Evolutionary conservation across 495 filamentous ascomycete species (phyloP).

Genomic region (Penicillium subrubescens): DNA sequence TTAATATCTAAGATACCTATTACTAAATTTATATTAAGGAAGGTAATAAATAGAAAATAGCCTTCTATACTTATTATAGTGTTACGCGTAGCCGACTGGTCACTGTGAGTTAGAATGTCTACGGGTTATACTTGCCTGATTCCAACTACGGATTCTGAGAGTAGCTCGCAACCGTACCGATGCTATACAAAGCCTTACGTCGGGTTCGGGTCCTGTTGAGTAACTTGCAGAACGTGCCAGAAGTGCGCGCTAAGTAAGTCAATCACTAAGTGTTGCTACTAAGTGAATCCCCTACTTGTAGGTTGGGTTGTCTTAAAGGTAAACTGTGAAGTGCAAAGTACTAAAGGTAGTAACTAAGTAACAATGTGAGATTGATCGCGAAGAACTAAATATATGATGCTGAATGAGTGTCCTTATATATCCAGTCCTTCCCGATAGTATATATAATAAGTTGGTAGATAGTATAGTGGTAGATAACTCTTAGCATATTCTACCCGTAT

Average conservation of each 20-base stretch:
- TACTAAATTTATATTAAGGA: no score
- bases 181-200: background rate
- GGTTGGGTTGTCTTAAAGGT: conserved; percentile 3
- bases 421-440: background rate
- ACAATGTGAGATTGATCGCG: background rate
- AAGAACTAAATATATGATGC: conserved; percentile 1
- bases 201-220: background rate
- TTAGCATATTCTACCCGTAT: no score
- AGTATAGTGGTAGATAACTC: no score
- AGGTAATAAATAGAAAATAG: no score
- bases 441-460: no score
- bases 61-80: no score
- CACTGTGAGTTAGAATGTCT: background rate
- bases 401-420: background rate
- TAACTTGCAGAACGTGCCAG: background rate
- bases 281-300: background rate
- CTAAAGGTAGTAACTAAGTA: background rate
- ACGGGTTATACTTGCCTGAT: background rate
- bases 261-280: no score
- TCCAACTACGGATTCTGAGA: background rate
- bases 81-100: background rate
- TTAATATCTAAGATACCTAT: no score
- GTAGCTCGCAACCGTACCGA: background rate
- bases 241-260: no score
- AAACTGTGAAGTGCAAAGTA: conserved; percentile 5